Evolutionary conservation across 306 rosid species (phyloP).

Genomic region (Acacia crassicarpa): DNA sequence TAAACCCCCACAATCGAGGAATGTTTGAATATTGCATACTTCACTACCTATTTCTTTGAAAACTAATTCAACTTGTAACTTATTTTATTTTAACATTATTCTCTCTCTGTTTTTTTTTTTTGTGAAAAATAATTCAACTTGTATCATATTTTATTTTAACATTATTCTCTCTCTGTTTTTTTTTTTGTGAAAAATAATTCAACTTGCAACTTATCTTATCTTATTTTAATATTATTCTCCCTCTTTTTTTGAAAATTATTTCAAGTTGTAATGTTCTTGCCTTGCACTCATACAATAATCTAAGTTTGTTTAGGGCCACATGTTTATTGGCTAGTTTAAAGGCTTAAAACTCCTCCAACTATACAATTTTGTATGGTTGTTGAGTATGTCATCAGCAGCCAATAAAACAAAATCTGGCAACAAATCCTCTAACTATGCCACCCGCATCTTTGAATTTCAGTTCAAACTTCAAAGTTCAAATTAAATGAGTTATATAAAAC

Average conservation of each 20-base stretch:
- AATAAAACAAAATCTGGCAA: not conserved
- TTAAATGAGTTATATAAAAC: not conserved
- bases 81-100: too few relatives aligned
- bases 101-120: too few relatives aligned
- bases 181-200: too few relatives aligned
- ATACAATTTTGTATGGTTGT: not conserved
- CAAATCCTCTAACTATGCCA: not conserved
- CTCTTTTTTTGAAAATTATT: not conserved
- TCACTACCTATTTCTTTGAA: not conserved
- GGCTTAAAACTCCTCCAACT: not conserved
- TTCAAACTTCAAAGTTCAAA: too few relatives aligned
- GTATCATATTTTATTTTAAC: too few relatives aligned
- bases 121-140: too few relatives aligned
- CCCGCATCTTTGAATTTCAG: not conserved
- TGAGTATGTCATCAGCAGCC: not conserved
- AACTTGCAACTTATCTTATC: too few relatives aligned
- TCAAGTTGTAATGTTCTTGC: not conserved
- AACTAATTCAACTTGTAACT: too few relatives aligned
- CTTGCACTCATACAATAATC: not conserved
- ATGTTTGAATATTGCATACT: not conserved
- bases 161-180: not conserved
- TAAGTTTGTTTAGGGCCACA: not conserved
- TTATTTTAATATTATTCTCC: too few relatives aligned
- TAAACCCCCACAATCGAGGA: not conserved
- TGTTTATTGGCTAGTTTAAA: not conserved